Conservation (phyloP, 1,284 basidiomycete species). For the Cronartium quercuum region DNA sequence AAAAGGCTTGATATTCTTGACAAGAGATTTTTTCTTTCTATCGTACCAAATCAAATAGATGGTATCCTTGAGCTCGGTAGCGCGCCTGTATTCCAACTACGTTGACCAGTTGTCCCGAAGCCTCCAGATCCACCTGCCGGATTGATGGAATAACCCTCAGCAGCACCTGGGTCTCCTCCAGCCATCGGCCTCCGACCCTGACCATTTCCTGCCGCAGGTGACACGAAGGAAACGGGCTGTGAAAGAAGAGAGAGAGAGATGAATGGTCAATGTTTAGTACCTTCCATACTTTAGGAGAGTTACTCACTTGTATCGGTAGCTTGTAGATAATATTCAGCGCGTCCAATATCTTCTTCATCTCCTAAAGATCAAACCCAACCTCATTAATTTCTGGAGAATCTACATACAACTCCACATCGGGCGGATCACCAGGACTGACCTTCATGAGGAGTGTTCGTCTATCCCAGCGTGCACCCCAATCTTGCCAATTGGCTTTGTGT, state of each 20-base stretch:
- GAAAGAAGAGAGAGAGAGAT: background rate
- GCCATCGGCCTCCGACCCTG: background rate
- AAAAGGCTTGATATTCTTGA: too few species aligned
- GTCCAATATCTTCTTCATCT: constrained; percentile 63
- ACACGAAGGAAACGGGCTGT: background rate
- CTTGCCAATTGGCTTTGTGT: constrained; percentile 77
- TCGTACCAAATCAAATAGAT: too few species aligned
- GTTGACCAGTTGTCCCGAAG: background rate
- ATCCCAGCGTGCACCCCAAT: constrained; percentile 67
- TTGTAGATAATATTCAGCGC: constrained; percentile 65
- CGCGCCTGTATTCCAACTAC: background rate
- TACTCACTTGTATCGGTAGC: constrained; percentile 58
- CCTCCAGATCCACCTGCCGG: background rate
- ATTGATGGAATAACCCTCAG: background rate
- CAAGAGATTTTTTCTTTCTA: too few species aligned
- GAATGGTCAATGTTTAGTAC: background rate
- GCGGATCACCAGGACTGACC: constrained; percentile 22
- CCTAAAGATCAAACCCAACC: constrained; percentile 58
- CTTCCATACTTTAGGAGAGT: background rate
- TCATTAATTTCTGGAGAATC: background rate
- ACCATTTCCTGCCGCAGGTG: background rate
- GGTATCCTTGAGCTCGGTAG: background rate
- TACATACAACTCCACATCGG: background rate
- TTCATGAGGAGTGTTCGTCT: constrained; percentile 47
- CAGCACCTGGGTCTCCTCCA: background rate